Percentiles rank a stretch among this genome's conserved stretches.
Conservation (phyloP, 495 filamentous ascomycete species). For the Trichocladium antarcticum region DNA sequence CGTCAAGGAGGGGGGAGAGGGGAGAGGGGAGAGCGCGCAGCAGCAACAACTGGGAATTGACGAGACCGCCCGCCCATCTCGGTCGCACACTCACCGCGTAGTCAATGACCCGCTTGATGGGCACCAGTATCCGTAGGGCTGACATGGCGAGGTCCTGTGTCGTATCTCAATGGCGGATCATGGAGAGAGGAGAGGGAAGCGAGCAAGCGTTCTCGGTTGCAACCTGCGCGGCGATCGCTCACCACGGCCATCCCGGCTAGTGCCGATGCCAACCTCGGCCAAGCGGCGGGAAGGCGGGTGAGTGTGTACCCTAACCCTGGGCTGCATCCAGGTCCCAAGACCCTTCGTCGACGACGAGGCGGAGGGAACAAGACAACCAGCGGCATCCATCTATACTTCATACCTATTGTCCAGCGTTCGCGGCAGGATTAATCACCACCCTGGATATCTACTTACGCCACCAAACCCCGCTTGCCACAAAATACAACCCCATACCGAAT, state of each 20-base stretch:
- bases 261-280: conserved; percentile 31
- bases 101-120: conserved; percentile 96
- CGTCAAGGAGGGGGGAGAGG: neutral
- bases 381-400: no score
- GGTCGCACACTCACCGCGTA: conserved; percentile 63
- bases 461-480: neutral
- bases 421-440: no score
- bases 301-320: conserved; percentile 24
- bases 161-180: conserved; percentile 21
- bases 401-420: no score
- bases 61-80: neutral
- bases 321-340: no score
- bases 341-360: neutral
- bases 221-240: conserved; percentile 13
- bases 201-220: neutral
- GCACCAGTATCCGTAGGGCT: conserved; percentile 81
- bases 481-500: neutral
- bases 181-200: conserved; percentile 3
- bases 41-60: neutral
- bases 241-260: conserved; percentile 21
- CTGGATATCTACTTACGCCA: neutral
- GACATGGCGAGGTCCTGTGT: conserved; percentile 50
- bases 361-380: no score
- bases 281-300: conserved; percentile 15
- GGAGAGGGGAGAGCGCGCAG: no score